Conservation (phyloP, 257 asterid species). For the Solanum appendiculatum region DNA sequence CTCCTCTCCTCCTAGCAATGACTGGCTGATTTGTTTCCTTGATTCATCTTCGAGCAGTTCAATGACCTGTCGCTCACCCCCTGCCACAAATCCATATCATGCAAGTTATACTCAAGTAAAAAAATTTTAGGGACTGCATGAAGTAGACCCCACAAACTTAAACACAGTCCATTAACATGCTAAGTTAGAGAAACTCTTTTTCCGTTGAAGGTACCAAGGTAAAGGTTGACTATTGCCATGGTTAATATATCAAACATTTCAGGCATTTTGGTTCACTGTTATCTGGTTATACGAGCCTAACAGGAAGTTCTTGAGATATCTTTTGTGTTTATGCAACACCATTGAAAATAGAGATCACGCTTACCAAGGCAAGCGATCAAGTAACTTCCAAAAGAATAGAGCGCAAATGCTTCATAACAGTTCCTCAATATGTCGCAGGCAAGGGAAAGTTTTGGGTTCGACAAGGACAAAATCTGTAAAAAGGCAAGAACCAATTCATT, state of each 20-base stretch:
- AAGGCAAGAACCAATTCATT: neutral
- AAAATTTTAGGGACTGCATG: neutral
- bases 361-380: slow-evolving; percentile 93
- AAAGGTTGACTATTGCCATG: neutral
- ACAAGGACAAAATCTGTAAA: slow-evolving; percentile 73
- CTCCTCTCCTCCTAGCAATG: slow-evolving; percentile 51
- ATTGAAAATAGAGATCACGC: neutral
- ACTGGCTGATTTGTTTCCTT: slow-evolving; percentile 32
- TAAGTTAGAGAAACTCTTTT: neutral
- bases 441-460: slow-evolving; percentile 58
- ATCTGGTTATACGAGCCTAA: neutral
- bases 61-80: slow-evolving; percentile 63
- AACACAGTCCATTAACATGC: neutral
- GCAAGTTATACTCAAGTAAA: neutral
- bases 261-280: neutral
- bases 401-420: slow-evolving; percentile 93
- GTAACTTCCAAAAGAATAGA: slow-evolving; percentile 96
- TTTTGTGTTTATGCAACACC: neutral
- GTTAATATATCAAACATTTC: neutral
- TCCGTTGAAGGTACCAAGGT: neutral
- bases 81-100: slow-evolving; percentile 19
- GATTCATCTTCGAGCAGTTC: slow-evolving; percentile 70
- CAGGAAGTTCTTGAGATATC: neutral
- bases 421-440: slow-evolving; percentile 86
- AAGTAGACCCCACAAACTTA: neutral